Evolutionary conservation across 139 green algal species (phyloP), one percentile per base, ranked within the genome.

Genomic region (Closterium sp.): DNA sequence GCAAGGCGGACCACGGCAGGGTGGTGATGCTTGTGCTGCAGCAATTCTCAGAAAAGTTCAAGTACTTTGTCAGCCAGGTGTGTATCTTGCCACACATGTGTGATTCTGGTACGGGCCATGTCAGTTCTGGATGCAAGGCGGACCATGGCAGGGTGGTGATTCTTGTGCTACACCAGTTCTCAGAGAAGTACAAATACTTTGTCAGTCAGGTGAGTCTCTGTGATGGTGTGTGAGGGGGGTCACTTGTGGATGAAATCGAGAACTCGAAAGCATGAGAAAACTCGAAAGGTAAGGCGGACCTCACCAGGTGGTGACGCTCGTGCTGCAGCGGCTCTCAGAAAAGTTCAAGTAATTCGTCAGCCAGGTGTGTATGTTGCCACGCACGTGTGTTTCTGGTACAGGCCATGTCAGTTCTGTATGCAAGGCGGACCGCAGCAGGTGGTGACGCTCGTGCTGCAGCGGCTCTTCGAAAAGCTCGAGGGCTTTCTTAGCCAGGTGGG

Each of bases 361-460:
- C 42, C 42, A 62, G 42, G 42, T 62, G 42, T 5, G 42, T 62
- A 7, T n/a, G n/a, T n/a, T n/a, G n/a, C n/a, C n/a, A n/a, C n/a
- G n/a, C n/a, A n/a, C n/a, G n/a, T n/a, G n/a, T n/a, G n/a, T n/a
- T n/a, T n/a, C n/a, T n/a, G n/a, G n/a, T n/a, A n/a, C n/a, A n/a
- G n/a, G n/a, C n/a, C n/a, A n/a, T 62, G 42, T n/a, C n/a, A n/a
- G 42, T 62, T 62, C 5, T 62, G 42, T 5, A 7, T 62, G 97
- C 28, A 90, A 97, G 92, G 97, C 97, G 1, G 91, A 97, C 86
- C 97, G 97, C 93, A 93, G 30, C 9, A 38, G 3, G 91, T 94
- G 9, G 91, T 94, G 96, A 3, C 94, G 92, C 6, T 21, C 73
- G 85, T 91, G 21, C 89, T 93, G 28, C 84, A 45, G 19, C 31